These are phyloP conservation scores for Quercus bicolor DNA, from an alignment of 306 rosid genomes.

Conservation along the genomic window DNA sequence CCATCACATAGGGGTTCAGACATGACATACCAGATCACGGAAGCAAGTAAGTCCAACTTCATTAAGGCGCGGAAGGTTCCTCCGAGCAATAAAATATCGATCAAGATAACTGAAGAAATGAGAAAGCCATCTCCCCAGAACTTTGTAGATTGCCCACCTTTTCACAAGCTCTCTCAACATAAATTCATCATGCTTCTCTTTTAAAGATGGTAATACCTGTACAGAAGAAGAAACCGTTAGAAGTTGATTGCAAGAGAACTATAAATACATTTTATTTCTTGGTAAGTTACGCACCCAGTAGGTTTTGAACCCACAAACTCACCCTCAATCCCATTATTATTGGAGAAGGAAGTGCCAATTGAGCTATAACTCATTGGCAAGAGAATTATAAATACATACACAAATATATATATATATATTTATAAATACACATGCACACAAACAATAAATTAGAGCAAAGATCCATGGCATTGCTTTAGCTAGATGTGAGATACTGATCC, in stretches of 20 bases:
- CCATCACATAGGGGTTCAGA: neutral
- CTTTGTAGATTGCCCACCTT: constrained; percentile 83
- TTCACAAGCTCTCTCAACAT: constrained; percentile 65
- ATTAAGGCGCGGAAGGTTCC: constrained; percentile 50
- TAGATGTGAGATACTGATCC: neutral
- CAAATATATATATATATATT: too few relatives aligned
- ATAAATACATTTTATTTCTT: too few relatives aligned
- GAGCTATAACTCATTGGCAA: too few relatives aligned
- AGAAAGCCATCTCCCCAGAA: constrained; percentile 66
- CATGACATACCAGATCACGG: constrained; percentile 55
- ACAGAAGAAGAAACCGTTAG: neutral
- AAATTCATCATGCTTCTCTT: constrained; percentile 62
- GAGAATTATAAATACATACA: neutral
- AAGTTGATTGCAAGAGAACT: neutral
- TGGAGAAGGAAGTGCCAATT: too few relatives aligned
- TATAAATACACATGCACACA: too few relatives aligned
- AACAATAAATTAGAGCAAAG: neutral
- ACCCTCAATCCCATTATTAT: too few relatives aligned
- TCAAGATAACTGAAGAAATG: constrained; percentile 58
- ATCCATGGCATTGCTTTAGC: neutral
- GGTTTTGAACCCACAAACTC: too few relatives aligned
- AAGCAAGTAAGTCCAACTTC: constrained; percentile 60
- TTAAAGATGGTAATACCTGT: constrained; percentile 70
- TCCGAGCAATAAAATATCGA: constrained; percentile 45
- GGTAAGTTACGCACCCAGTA: too few relatives aligned